Base-by-base conservation (phyloP, 768 basidiomycete species). In the Coprinopsis strossmayeri region DNA sequence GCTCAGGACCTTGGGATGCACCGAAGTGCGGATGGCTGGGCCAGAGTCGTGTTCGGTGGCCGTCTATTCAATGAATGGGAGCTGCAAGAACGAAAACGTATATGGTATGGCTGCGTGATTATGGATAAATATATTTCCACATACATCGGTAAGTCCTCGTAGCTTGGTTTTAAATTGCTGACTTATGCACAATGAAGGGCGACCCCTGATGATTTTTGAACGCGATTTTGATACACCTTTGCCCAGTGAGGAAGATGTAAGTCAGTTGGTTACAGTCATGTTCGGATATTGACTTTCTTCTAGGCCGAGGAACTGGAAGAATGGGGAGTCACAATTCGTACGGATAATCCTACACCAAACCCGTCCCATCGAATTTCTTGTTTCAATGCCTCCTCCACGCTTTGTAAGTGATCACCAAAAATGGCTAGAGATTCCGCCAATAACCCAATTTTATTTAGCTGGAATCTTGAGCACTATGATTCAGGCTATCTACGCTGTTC, bases 1-100 rank as follows among this genome's bases (percentile, higher is more conserved):
- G 89, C 89, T 13, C 89, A 90, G 64, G 89, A 91, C 63, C 63
- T 91, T 47, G 89, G 89, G 5, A 78, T 91, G 76, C 89, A 91
- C 58, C 76, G 87, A 28, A 76, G 74, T 54, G 85, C 90, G 25
- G 88, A 91, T 59, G 79, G 81, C 24, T 91, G 89, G 88, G 75
- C 76, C 17, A 66, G 81, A 23, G 76, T 62, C 48, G 78, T 71
- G 13, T 70, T 80, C 46, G 81, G 81, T 0, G 69, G 72, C 37
- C 53, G 68, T 35, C 56, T 90, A 35, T 89, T 90, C 58, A 72
- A 69, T 1, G 65, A 68, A 46, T 69, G 70, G 61, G 83, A 87
- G 64, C 66, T 87, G 51, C 78, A 83, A 55, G 82, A 85, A 62
- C 71, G 88, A 53, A 73, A 81, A 54, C 66, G 85, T 41, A 80